Percentiles rank a stretch among this genome's conserved stretches.
Conservation (phyloP, 2,329 filamentous ascomycete genomes). For the Fusarium avenaceum region DNA sequence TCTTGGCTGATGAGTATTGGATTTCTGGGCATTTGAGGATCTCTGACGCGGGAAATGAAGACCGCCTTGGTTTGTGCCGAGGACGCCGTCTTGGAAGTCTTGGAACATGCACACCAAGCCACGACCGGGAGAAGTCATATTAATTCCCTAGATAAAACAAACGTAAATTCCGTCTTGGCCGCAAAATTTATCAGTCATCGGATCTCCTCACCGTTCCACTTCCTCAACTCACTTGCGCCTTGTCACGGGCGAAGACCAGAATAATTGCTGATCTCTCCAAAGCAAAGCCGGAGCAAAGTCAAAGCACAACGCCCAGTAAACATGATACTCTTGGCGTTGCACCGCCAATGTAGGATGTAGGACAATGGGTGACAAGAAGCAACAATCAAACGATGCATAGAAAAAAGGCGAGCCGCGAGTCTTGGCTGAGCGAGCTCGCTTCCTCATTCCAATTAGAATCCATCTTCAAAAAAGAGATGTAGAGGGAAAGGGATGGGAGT, state of each 20-base stretch:
- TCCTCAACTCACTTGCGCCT: constrained; percentile 5
- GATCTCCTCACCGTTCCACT: constrained; percentile 5
- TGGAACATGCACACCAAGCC: constrained; percentile 38
- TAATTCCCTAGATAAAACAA: constrained; percentile 25
- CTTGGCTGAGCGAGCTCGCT: constrained; percentile 36
- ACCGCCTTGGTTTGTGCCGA: constrained; percentile 47
- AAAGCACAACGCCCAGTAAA: constrained; percentile 34
- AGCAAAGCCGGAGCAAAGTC: constrained; percentile 13
- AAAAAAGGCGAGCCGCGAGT: constrained; percentile 18
- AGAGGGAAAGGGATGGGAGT: constrained; percentile 15
- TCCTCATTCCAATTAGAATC: constrained; percentile 34
- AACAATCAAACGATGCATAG: constrained; percentile 12
- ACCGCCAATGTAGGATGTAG: constrained; percentile 43
- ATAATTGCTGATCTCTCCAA: constrained; percentile 2
- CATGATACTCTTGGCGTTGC: constrained; percentile 34
- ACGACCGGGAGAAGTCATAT: constrained; percentile 12
- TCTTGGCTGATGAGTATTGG: constrained; percentile 47
- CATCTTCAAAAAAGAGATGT: constrained; percentile 4
- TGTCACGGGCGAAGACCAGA: background rate
- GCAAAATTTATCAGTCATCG: constrained; percentile 18
- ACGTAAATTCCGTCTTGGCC: constrained; percentile 25
- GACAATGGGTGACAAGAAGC: constrained; percentile 25
- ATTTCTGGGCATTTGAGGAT: constrained; percentile 40
- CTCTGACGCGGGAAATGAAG: constrained; percentile 45
- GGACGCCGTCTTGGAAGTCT: constrained; percentile 48